A percentile compares a stretch with the other conserved stretches of the same genome.
Conservation (phyloP, 2,329 filamentous ascomycete genomes). For the Fusarium dimerum region DNA sequence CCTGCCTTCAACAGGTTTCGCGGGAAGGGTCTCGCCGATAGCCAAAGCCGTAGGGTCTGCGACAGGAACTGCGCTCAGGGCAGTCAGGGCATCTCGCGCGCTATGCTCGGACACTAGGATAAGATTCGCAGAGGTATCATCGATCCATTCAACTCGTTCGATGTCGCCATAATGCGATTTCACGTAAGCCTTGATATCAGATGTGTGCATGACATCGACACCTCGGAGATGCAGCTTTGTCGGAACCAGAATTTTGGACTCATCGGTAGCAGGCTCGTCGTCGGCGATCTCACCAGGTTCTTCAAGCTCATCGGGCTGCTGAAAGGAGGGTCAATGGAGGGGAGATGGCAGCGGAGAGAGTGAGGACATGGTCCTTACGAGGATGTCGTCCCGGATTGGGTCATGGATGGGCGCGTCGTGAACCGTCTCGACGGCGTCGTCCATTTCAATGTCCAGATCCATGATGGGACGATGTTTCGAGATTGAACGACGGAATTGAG, state of each 20-base stretch:
- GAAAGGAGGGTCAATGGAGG: constrained; percentile 16
- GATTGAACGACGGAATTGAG: background rate
- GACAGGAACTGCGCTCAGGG: constrained; percentile 54
- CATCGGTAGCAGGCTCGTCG: constrained; percentile 32
- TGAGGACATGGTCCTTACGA: constrained; percentile 31
- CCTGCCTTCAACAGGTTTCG: constrained; percentile 67
- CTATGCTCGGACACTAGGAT: constrained; percentile 63
- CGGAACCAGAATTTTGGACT: constrained; percentile 32
- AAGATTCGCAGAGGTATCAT: constrained; percentile 88
- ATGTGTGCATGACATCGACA: constrained; percentile 77
- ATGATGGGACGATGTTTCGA: constrained; percentile 38
- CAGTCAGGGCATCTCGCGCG: constrained; percentile 56
- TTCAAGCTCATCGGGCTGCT: constrained; percentile 40
- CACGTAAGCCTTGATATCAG: constrained; percentile 76
- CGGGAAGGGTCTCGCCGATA: constrained; percentile 64
- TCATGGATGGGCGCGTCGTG: constrained; percentile 31
- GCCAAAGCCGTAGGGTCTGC: constrained; percentile 57
- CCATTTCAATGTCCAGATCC: constrained; percentile 75
- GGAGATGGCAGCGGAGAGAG: background rate
- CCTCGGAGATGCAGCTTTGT: constrained; percentile 82
- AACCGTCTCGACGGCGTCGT: constrained; percentile 51
- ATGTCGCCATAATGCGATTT: constrained; percentile 63
- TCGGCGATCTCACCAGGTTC: constrained; percentile 42
- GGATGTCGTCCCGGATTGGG: constrained; percentile 37
- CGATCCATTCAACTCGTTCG: constrained; percentile 84